Base-by-base conservation (phyloP, 192 early-diverging fungal genomes). In the Backusella sp. region DNA sequence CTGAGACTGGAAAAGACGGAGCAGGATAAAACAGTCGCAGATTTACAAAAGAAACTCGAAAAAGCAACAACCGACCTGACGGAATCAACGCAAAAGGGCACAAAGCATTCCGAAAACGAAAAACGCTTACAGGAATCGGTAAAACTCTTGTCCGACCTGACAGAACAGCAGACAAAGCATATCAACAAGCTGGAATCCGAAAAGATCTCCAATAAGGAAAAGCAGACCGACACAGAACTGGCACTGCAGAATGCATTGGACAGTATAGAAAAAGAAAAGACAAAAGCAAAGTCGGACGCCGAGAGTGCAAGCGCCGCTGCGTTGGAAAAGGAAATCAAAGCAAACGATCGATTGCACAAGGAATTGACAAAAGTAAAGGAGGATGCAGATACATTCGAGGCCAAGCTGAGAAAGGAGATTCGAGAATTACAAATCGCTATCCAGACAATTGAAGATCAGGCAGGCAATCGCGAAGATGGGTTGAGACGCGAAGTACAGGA, bases 1-100 rank as follows among this genome's bases (percentile, higher is more conserved):
- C 79, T 96, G 35, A 85, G 93, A 6, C 79, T 86, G 0, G 92
- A 94, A 75, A 87, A 85, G 77, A 83, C 81, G 28, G 90, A 89
- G 21, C 49, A 76, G 3, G 95, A 95, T 12, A 91, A 90, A 44
- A 34, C 72, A 0, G 72, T 85, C 8, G 71, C 79, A 49, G 80
- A 84, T 41, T 66, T 86, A 6, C 88, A 91, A 69, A 84, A 84
- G 72, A 88, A 86, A 71, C 73, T 88, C 12, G 90, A 91, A 6
- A 82, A 78, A 59, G 77, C 78, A 2, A 26, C 77, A 0, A 69
- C 79, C 30, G 84, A 85, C 56, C 78, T 84, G 23, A 77, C 84
- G 21, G 90, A 93, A 42, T 74, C 86, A 1, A 83, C 82, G n/a
- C 70, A 79, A 11, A 90, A 84, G 66, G 26, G 87, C 4, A 72